Evolutionary conservation across 306 rosid genomes (phyloP).

Genomic region (Abrus precatorius): DNA sequence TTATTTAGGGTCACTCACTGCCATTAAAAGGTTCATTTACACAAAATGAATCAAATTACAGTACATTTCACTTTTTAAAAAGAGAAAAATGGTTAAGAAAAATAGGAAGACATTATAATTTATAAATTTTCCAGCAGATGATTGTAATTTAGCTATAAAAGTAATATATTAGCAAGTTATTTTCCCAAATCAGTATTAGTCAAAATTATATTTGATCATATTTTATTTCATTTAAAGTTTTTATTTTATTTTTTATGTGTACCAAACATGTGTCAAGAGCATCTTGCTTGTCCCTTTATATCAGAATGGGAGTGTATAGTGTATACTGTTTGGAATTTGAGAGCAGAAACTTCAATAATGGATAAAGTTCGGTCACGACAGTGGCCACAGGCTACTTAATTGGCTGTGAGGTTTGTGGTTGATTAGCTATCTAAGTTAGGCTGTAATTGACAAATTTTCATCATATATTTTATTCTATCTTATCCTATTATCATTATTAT

Average conservation of each 20-base stretch:
- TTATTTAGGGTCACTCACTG: not conserved
- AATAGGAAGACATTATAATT: not conserved
- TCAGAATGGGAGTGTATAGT: not conserved
- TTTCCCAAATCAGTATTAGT: not conserved
- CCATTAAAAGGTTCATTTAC: not conserved
- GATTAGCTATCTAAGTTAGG: conserved; percentile 38
- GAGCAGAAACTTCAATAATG: conserved; percentile 42
- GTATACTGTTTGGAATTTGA: not conserved
- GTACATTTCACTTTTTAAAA: too few species aligned
- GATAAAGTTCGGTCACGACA: conserved; percentile 45
- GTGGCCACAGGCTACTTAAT: conserved; percentile 28
- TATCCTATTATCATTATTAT: conserved; percentile 3
- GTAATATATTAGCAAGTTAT: not conserved
- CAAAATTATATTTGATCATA: not conserved
- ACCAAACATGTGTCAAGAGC: not conserved
- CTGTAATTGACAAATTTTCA: conserved; percentile 32
- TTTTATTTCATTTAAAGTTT: not conserved
- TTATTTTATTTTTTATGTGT: not conserved
- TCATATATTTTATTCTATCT: conserved; percentile 10
- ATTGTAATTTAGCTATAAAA: not conserved
- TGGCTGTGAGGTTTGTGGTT: conserved; percentile 24
- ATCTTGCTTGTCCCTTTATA: not conserved
- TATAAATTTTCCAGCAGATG: not conserved
- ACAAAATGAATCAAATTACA: not conserved
- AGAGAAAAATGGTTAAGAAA: not conserved